Conservation (phyloP, 306 rosid species). For the Lotus japonicus region DNA sequence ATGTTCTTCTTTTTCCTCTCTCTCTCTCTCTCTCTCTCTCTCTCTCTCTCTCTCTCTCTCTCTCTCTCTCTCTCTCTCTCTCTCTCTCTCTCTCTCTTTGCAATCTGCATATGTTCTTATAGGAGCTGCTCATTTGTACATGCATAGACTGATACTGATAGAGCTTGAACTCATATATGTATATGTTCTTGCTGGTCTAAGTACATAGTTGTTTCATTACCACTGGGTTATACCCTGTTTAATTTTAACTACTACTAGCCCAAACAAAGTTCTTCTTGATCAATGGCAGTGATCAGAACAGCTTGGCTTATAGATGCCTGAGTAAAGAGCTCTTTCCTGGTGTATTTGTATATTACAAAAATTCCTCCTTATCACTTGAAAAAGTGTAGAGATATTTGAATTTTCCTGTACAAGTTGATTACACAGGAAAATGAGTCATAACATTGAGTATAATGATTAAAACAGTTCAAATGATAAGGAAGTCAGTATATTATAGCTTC, state of each 20-base stretch:
- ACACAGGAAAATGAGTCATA: not conserved
- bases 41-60: no score
- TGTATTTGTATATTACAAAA: not conserved
- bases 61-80: no score
- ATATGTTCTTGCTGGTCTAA: conserved; percentile 4
- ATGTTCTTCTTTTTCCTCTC: not conserved
- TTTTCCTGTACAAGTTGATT: no score
- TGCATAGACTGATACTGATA: not conserved
- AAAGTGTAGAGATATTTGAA: no score
- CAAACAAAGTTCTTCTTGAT: conserved; percentile 7
- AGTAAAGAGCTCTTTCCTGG: not conserved
- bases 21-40: no score
- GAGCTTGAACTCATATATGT: not conserved
- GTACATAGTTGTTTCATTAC: not conserved
- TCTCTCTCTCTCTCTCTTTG: not conserved
- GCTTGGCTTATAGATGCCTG: not conserved
- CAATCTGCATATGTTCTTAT: not conserved
- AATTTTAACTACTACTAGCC: not conserved
- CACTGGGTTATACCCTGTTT: not conserved
- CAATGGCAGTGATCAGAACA: not conserved
- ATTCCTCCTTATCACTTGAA: not conserved
- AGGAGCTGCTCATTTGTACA: not conserved
- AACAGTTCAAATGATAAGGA: not conserved
- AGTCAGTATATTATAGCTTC: not conserved
- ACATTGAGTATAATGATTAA: not conserved